phyloP scores from a whole-genome alignment of 768 basidiomycete species.

The Hericium erinaceus region DNA sequence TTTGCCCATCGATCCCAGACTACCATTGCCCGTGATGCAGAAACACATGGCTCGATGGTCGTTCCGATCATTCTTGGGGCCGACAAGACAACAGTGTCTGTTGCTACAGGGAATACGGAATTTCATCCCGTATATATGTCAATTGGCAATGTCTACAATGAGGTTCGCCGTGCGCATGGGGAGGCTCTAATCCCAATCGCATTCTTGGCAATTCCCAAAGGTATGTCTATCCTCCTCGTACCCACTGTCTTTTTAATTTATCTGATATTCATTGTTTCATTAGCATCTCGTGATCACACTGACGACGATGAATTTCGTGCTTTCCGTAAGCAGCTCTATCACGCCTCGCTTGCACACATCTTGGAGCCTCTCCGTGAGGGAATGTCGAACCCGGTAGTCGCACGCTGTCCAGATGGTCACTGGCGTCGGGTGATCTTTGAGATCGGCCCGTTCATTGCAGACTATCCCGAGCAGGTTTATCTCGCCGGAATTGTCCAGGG shows the following conservation, averaged over 20 bases:
- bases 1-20: too few relatives aligned
- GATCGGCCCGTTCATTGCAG: slow-evolving; percentile 15
- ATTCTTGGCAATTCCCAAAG: slow-evolving; percentile 14
- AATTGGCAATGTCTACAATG: slow-evolving; percentile 13
- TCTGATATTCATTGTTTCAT: too few relatives aligned
- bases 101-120: slow-evolving; percentile 16
- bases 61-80: slow-evolving; percentile 16
- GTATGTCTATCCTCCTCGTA: too few relatives aligned
- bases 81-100: slow-evolving; percentile 19
- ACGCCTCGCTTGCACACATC: slow-evolving; percentile 8
- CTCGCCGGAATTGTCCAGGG: slow-evolving; percentile 9
- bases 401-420: slow-evolving; percentile 11
- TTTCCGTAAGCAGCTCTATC: slow-evolving; percentile 10
- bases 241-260: too few relatives aligned
- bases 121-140: slow-evolving; percentile 16
- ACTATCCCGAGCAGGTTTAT: slow-evolving; percentile 15
- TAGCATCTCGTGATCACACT: not conserved
- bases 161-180: slow-evolving; percentile 10
- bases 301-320: slow-evolving; percentile 1
- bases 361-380: slow-evolving; percentile 4
- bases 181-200: slow-evolving; percentile 6
- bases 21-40: slow-evolving; percentile 2
- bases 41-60: slow-evolving; percentile 8
- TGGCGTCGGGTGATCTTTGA: slow-evolving; percentile 10
- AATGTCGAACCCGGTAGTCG: slow-evolving; percentile 9